phyloP scores from a whole-genome alignment of 257 asterid genomes.

The Sherardia arvensis region DNA sequence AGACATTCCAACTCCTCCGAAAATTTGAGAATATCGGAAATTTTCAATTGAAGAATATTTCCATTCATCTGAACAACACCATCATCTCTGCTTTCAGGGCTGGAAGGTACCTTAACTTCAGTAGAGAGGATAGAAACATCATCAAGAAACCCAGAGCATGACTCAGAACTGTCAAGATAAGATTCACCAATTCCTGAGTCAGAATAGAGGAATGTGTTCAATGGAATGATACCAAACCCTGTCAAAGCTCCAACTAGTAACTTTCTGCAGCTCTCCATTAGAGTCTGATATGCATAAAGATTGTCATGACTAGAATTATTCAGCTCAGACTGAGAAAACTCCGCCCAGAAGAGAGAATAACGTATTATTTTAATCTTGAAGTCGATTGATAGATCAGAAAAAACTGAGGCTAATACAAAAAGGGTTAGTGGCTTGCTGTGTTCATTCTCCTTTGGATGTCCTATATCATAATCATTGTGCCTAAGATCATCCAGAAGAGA shows the following conservation, averaged over 20 bases:
- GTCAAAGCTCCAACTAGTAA: constrained; percentile 40
- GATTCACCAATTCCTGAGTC: constrained; percentile 31
- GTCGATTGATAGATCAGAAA: constrained; percentile 59
- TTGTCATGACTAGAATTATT: constrained; percentile 57
- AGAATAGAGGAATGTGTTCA: constrained; percentile 30
- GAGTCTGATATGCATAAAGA: constrained; percentile 78
- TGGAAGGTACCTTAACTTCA: constrained; percentile 26
- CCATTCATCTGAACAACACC: constrained; percentile 26
- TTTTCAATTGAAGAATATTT: constrained; percentile 30
- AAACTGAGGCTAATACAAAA: constrained; percentile 68
- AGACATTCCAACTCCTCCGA: constrained; percentile 43
- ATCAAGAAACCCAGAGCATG: constrained; percentile 47
- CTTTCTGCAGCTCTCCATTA: constrained; percentile 59
- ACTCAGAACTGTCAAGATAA: constrained; percentile 28
- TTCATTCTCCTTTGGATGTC: constrained; percentile 30
- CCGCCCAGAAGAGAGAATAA: constrained; percentile 52
- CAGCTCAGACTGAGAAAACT: constrained; percentile 50
- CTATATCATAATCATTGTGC: constrained; percentile 21
- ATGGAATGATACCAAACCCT: constrained; percentile 59
- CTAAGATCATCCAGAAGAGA: constrained; percentile 55
- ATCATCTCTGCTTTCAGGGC: constrained; percentile 23
- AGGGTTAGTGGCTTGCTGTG: constrained; percentile 51
- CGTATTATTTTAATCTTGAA: constrained; percentile 48
- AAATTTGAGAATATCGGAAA: constrained; percentile 43
- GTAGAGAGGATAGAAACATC: constrained; percentile 37